A percentile compares a stretch with the other conserved stretches of the same genome.
Evolutionary conservation across 495 filamentous ascomycete genomes (phyloP).

Genomic region (Neurospora hispaniola): DNA sequence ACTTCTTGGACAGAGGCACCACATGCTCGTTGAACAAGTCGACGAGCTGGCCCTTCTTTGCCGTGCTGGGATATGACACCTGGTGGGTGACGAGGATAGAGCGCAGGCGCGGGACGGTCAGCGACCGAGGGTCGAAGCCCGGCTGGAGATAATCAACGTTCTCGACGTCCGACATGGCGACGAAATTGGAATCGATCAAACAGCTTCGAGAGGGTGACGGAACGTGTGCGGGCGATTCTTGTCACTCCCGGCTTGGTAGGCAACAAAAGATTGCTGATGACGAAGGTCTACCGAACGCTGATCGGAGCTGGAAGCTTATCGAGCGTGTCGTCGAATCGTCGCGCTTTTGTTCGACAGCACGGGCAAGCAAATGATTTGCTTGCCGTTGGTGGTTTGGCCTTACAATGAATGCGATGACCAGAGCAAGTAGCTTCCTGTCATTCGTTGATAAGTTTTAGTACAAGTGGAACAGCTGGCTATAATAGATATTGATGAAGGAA

Average conservation of each 20-base stretch:
- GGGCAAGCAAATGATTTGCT: not conserved
- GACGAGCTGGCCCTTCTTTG: conserved; percentile 78
- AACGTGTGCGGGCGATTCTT: not conserved
- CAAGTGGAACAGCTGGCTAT: not conserved
- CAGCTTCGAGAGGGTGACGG: not conserved
- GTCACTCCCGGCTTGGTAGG: not conserved
- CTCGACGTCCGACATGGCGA: conserved; percentile 52
- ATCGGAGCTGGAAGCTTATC: not conserved
- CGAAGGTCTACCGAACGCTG: not conserved
- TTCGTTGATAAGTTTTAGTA: not conserved
- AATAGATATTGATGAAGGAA: not conserved
- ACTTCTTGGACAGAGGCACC: conserved; percentile 61
- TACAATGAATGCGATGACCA: not conserved
- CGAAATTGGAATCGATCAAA: not conserved
- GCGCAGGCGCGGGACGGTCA: conserved; percentile 79
- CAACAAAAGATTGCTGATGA: not conserved
- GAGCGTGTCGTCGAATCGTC: not conserved
- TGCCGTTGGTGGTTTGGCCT: not conserved
- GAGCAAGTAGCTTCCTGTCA: not conserved
- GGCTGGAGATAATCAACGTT: conserved; percentile 70
- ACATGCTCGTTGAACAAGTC: conserved; percentile 73
- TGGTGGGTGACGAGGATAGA: conserved; percentile 82
- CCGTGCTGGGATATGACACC: conserved; percentile 67
- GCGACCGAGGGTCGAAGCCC: conserved; percentile 69
- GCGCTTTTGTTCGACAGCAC: not conserved